Evolutionary conservation across 1,139 yeast genomes (phyloP).

Genomic region (Debaryomycetaceae sp.): DNA sequence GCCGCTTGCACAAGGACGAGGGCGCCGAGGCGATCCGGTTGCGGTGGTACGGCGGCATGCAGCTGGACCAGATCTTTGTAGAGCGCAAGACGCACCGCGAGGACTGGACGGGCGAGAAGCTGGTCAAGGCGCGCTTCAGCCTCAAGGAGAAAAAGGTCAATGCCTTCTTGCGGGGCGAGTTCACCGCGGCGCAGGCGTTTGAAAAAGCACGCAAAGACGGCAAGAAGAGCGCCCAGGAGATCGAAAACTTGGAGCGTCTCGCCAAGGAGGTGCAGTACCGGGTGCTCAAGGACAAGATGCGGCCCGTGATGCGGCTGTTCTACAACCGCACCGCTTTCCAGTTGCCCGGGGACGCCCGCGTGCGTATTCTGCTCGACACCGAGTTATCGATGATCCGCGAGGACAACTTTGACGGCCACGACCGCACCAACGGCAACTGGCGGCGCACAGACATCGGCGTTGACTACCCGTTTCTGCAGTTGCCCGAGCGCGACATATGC

Average conservation of each 20-base stretch:
- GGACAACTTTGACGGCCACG: conserved; percentile 90
- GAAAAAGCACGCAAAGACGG: conserved; percentile 92
- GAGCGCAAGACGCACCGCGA: conserved; percentile 98
- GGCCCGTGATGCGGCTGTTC: conserved; percentile 94
- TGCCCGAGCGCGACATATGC: conserved; percentile 79
- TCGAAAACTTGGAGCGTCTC: conserved; percentile 84
- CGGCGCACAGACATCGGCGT: conserved; percentile 98
- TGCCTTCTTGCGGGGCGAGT: conserved; percentile 74
- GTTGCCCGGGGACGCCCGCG: conserved; percentile 98
- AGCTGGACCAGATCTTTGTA: conserved; percentile 84
- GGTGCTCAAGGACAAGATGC: conserved; percentile 71
- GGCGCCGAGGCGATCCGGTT: conserved; percentile 98
- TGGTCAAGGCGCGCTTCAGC: conserved; percentile 93
- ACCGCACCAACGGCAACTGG: conserved; percentile 92
- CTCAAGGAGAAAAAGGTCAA: conserved; percentile 89
- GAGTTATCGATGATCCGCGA: conserved; percentile 95
- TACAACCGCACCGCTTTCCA: conserved; percentile 98
- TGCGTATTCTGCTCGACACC: conserved; percentile 94
- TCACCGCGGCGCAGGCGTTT: conserved; percentile 83
- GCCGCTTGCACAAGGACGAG: conserved; percentile 91
- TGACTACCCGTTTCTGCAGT: conserved; percentile 87
- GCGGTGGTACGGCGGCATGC: conserved; percentile 99
- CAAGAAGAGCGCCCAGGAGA: conserved; percentile 79
- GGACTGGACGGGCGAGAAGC: conserved; percentile 99
- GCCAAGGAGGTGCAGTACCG: conserved; percentile 93